Evolutionary conservation across 768 basidiomycete genomes (phyloP), one percentile per base, ranked within the genome.

Genomic region (Mycena chlorophos): DNA sequence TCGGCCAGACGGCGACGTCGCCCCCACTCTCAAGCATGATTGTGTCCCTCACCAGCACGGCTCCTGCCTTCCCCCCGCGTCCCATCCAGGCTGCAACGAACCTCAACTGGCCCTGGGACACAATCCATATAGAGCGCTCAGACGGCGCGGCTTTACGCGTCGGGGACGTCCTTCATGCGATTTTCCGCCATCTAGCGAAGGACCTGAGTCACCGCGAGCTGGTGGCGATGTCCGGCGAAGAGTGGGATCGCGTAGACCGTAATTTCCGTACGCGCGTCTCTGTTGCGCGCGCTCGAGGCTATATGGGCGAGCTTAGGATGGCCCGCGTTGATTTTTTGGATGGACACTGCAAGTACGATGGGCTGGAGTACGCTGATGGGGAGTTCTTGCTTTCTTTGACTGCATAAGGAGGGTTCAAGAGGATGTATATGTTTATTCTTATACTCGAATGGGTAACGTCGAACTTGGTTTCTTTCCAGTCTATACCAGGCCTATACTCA

Each of bases 151-250:
- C 23, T 3, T 40, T 56, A 1, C 28, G 10, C 3, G 49, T 56
- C 22, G 55, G 55, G 8, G 55, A 56, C 22, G 55, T 56, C 2
- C 49, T 56, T 5, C 16, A 51, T 25, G 55, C 55, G 17, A 51
- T 56, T 14, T 30, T 45, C 20, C 0, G 25, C 2, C 55, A 56
- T 28, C 16, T 56, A 25, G 22, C 29, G 1, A 39, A 31, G 30
- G 43, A 10, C 10, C 47, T 56, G 29, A 45, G 23, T 3, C 28
- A 19, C 5, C 17, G 47, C 2, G 55, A 56, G 23, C 39, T 56
- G 1, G 26, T 1, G 0, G 31, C 20, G 5, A 51, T 51, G 49
- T 2, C 39, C 2, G 22, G 22, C 25, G 49, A 51, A 2, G 23
- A 37, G 2, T 56, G 55, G 55, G 38, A 23, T 16, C 55, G 31